These are phyloP conservation scores for Candida cerambycidarum DNA, from an alignment of 805 yeast genomes.

Conservation along the genomic window DNA sequence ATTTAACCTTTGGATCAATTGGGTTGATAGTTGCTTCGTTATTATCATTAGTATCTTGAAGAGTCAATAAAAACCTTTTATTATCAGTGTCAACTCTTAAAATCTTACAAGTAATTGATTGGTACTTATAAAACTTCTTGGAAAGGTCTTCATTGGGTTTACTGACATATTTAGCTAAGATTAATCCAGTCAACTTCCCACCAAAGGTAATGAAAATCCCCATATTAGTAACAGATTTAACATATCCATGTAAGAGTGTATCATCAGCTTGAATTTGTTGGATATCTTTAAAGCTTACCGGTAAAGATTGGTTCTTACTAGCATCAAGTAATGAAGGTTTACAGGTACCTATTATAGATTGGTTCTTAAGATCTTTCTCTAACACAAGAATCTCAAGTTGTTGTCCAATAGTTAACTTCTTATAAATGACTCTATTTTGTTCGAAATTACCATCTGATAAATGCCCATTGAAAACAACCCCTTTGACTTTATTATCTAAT, in stretches of 20 bases:
- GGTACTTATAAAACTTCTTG: slow-evolving; percentile 57
- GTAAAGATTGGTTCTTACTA: slow-evolving; percentile 54
- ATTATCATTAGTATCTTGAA: slow-evolving; percentile 37
- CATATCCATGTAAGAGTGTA: slow-evolving; percentile 63
- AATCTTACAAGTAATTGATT: slow-evolving; percentile 70
- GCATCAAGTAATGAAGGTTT: slow-evolving; percentile 69
- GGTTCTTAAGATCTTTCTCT: slow-evolving; percentile 61
- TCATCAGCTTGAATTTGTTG: slow-evolving; percentile 25
- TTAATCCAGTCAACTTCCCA: slow-evolving; percentile 77
- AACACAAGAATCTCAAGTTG: slow-evolving; percentile 61
- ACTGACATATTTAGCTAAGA: slow-evolving; percentile 70
- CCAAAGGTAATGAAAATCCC: slow-evolving; percentile 87
- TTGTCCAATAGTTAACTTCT: slow-evolving; percentile 63
- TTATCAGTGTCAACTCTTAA: slow-evolving; percentile 66
- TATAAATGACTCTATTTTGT: slow-evolving; percentile 65
- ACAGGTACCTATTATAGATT: slow-evolving; percentile 60
- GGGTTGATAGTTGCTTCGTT: slow-evolving; percentile 50
- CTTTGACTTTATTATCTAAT: slow-evolving; percentile 53
- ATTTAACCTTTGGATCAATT: slow-evolving; percentile 52
- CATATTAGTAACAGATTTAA: slow-evolving; percentile 71
- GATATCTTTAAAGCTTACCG: slow-evolving; percentile 60
- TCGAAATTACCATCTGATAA: slow-evolving; percentile 74
- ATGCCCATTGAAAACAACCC: slow-evolving; percentile 73
- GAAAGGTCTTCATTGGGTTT: slow-evolving; percentile 52
- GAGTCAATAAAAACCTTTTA: slow-evolving; percentile 67